Evolutionary conservation across 106 monocot genomes (phyloP).

Genomic region (Iris macrosiphon): DNA sequence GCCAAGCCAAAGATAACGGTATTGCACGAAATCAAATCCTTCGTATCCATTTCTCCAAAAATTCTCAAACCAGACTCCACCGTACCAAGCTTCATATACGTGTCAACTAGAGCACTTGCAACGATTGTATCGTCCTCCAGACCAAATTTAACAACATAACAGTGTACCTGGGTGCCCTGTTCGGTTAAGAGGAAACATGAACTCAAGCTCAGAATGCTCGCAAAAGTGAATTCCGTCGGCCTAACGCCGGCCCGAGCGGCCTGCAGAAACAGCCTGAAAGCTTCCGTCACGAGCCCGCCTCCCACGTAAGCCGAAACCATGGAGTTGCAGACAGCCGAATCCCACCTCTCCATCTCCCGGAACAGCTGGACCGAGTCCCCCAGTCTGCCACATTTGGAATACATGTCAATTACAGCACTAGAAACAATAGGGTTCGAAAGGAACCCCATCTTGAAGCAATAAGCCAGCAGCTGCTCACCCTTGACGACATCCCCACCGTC

Average conservation of each 20-base stretch:
- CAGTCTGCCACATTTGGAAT: conserved; percentile 79
- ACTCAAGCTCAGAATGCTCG: conserved; percentile 45
- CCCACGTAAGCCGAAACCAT: conserved; percentile 41
- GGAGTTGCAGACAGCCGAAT: conserved; percentile 44
- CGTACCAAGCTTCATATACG: conserved; percentile 54
- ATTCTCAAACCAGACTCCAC: conserved; percentile 30
- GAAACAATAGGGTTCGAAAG: conserved; percentile 73
- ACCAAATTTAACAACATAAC: conserved; percentile 42
- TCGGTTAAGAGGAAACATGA: conserved; percentile 33
- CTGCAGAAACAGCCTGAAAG: conserved; percentile 31
- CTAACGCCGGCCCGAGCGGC: conserved; percentile 20
- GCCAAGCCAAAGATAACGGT: conserved; percentile 65
- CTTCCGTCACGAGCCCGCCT: conserved; percentile 28
- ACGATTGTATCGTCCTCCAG: conserved; percentile 42
- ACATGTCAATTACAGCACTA: conserved; percentile 84
- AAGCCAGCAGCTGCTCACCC: conserved; percentile 70
- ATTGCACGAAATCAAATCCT: conserved; percentile 59
- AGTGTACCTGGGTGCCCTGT: conserved; percentile 49
- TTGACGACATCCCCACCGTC: conserved; percentile 23
- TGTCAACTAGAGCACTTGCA: conserved; percentile 52
- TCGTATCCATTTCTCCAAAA: conserved; percentile 32
- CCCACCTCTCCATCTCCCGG: conserved; percentile 27
- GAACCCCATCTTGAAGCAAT: conserved; percentile 57
- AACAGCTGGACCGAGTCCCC: conserved; percentile 46
- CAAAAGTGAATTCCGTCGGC: conserved; percentile 69